phyloP scores from a whole-genome alignment of 495 filamentous ascomycete species.

The Sordaria brevicollis region DNA sequence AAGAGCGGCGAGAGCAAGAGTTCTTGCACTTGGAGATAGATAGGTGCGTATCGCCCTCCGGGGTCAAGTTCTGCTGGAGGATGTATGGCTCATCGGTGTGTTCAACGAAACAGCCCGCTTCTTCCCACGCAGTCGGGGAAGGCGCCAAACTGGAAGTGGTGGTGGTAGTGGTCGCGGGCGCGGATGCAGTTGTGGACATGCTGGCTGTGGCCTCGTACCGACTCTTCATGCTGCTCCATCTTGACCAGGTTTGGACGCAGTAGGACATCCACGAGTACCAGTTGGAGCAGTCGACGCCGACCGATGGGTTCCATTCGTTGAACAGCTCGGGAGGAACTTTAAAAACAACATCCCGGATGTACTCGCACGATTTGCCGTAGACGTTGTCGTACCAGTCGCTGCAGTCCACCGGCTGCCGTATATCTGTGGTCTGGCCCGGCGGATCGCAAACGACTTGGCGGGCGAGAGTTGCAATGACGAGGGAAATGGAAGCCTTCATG shows the following conservation, averaged over 20 bases:
- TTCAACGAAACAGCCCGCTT: slow-evolving; percentile 10
- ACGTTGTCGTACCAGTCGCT: slow-evolving; percentile 11
- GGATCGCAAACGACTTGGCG: not conserved
- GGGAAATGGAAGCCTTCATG: not conserved
- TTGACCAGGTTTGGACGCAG: slow-evolving; percentile 6
- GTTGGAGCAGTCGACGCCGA: slow-evolving; percentile 9
- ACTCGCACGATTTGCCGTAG: slow-evolving; percentile 3
- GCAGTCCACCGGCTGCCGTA: slow-evolving; percentile 1
- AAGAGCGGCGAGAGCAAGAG: slow-evolving; percentile 6
- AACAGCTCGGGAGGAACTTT: slow-evolving; percentile 6
- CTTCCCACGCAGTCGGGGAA: slow-evolving; percentile 9
- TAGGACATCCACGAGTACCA: slow-evolving; percentile 11
- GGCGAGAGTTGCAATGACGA: not conserved
- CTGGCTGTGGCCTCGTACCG: too few relatives aligned
- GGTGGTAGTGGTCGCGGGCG: slow-evolving; percentile 2
- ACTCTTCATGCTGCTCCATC: not conserved
- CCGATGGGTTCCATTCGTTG: slow-evolving; percentile 8
- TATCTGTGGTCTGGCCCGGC: too few relatives aligned
- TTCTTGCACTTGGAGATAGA: slow-evolving; percentile 6
- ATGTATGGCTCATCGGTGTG: slow-evolving; percentile 2
- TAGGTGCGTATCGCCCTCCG: slow-evolving; percentile 1
- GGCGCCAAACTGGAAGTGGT: slow-evolving; percentile 3
- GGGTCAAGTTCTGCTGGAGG: slow-evolving; percentile 2
- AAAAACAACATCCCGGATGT: slow-evolving; percentile 5
- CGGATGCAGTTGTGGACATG: not conserved